These are phyloP conservation scores for Crepidotus variabilis DNA, from an alignment of 768 basidiomycete species.

Conservation along the genomic window DNA sequence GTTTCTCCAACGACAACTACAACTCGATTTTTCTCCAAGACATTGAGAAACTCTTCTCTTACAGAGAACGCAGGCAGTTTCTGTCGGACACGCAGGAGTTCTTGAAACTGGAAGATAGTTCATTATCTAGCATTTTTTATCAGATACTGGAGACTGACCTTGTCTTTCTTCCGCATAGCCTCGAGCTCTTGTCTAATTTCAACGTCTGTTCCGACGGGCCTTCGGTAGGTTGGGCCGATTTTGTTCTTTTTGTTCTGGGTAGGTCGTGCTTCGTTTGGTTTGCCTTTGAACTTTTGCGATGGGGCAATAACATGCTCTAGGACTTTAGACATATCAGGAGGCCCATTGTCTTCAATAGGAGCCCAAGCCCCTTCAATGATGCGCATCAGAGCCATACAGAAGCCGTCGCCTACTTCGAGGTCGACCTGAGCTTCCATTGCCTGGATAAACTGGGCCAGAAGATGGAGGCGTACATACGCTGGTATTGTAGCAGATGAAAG, in stretches of 20 bases:
- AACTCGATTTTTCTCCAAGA: constrained; percentile 57
- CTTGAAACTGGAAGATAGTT: constrained; percentile 36
- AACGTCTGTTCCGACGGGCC: constrained; percentile 1
- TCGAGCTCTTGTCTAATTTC: constrained; percentile 56
- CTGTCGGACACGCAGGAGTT: constrained; percentile 52
- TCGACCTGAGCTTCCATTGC: constrained; percentile 52
- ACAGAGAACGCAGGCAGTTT: constrained; percentile 76
- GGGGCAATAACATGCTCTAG: constrained; percentile 54
- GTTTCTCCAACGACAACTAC: constrained; percentile 91
- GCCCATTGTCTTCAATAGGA: constrained; percentile 59
- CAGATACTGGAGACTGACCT: constrained; percentile 20
- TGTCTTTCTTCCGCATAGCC: constrained; percentile 32
- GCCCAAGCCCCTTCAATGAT: constrained; percentile 72
- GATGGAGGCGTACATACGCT: constrained; percentile 79
- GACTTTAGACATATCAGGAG: constrained; percentile 71
- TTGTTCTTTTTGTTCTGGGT: not conserved
- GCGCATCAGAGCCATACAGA: constrained; percentile 68
- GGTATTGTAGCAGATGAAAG: constrained; percentile 66
- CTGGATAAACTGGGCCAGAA: constrained; percentile 63
- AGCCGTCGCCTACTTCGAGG: constrained; percentile 64
- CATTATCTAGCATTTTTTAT: not conserved
- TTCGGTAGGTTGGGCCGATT: not conserved
- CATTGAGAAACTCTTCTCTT: constrained; percentile 55
- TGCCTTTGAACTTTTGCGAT: constrained; percentile 11
- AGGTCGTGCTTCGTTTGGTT: not conserved